Evolutionary conservation across 108 stramenopile species (phyloP), one percentile per base, ranked within the genome.

Genomic region (Discostella stelligeroides): DNA sequence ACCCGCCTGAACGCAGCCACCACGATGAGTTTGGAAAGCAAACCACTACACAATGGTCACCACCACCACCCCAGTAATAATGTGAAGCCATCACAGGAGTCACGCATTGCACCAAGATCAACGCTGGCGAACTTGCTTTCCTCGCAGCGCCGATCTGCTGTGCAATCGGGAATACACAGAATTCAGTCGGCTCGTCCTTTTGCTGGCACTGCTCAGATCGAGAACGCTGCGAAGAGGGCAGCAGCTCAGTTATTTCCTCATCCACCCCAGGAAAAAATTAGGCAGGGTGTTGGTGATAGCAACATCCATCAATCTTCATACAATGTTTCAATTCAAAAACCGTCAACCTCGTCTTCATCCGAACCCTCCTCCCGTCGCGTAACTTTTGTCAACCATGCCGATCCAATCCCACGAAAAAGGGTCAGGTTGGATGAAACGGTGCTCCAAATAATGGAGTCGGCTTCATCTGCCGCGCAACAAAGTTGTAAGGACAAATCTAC

Each of bases 81-180:
- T 17, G 28, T 28, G 14, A 56, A 37, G 55, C 28, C 34, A 4
- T 4, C 1, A 23, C 70, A 51, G 49, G 29, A 17, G 49, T 50
- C 70, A 1, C 38, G 59, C 13, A 13, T 40, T 47, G 28, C 56
- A 13, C 63, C 54, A n/a, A 58, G 45, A 30, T 65, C 72, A 12
- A 73, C 41, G 34, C 49, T 73, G 18, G 63, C 72, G 8, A 73
- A 59, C 45, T 48, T 73, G 25, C 63, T 73, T 8, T 73, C 72
- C n/a, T 73, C 72, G 15, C 72, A 73, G 56, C 72, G 61, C 23
- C 72, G 72, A 28, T 73, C 72, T 65, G 63, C 63, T 27, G 72
- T 57, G 39, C 72, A 73, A 63, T 65, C 57, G 23, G 62, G 54
- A 47, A 42, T 40, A 42, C 63, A 73, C 37, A 28, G 63, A 29